Conservation (phyloP, 164 flowering plant species). For the Aristolochia contorta region DNA sequence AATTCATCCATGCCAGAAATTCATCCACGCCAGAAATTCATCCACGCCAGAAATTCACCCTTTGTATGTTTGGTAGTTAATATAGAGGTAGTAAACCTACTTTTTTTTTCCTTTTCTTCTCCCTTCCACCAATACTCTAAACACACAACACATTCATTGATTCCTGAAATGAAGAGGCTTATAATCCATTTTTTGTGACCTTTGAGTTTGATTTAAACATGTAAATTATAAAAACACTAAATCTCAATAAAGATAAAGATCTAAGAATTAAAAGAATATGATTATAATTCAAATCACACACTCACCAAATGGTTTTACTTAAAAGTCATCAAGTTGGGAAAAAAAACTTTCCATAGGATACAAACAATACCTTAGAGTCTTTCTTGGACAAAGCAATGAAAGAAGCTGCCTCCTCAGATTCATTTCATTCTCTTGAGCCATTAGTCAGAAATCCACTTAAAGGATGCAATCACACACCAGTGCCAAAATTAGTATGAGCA, state of each 20-base stretch:
- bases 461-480: slow-evolving; percentile 53
- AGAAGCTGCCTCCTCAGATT: slow-evolving; percentile 49
- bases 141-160: too few species aligned
- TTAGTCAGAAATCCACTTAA: slow-evolving; percentile 52
- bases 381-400: slow-evolving; percentile 63
- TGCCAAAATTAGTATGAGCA: neutral
- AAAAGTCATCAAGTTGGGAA: slow-evolving; percentile 68
- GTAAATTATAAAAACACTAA: neutral
- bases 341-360: slow-evolving; percentile 59
- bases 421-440: slow-evolving; percentile 34
- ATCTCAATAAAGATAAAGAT: too few species aligned
- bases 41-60: too few species aligned
- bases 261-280: too few species aligned
- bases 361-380: slow-evolving; percentile 59
- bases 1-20: too few species aligned
- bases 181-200: slow-evolving; percentile 60
- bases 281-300: too few species aligned
- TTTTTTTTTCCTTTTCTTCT: slow-evolving; percentile 54
- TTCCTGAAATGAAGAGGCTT: slow-evolving; percentile 63
- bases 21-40: too few species aligned
- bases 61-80: too few species aligned
- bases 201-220: slow-evolving; percentile 66
- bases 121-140: slow-evolving; percentile 67
- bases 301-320: slow-evolving; percentile 5
- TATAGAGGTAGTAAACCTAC: too few species aligned